Conservation (phyloP, 805 yeast genomes). For the Candida peoriensis region DNA sequence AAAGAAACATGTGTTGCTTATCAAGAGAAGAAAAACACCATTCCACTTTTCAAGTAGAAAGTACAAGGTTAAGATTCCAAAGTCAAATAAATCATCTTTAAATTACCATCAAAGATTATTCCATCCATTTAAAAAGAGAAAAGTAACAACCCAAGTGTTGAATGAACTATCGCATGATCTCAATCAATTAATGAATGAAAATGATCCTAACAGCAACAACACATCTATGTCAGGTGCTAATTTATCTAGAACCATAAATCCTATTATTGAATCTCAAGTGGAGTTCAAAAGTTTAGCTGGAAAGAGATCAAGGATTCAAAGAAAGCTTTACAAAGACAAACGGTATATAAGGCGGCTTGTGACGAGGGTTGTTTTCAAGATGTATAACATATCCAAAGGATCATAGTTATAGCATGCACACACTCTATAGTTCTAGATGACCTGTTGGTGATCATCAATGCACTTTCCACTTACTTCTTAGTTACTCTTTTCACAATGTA, state of each 20-base stretch:
- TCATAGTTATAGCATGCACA: too few relatives aligned
- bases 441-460: too few relatives aligned
- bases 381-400: too few relatives aligned
- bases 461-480: too few relatives aligned
- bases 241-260: too few relatives aligned
- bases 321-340: not conserved
- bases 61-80: conserved; percentile 20
- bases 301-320: not conserved
- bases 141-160: conserved; percentile 14
- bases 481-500: too few relatives aligned
- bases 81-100: too few relatives aligned
- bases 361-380: too few relatives aligned
- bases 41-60: conserved; percentile 18
- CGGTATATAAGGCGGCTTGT: not conserved
- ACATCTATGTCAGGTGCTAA: too few relatives aligned
- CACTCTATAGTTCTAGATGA: too few relatives aligned
- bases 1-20: conserved; percentile 6
- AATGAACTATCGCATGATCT: conserved; percentile 5
- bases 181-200: not conserved
- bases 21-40: conserved; percentile 19
- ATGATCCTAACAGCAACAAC: not conserved
- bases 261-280: not conserved
- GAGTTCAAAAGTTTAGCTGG: not conserved
- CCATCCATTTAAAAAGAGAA: too few relatives aligned
- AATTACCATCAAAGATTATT: too few relatives aligned